Conservation (phyloP, 2,329 filamentous ascomycete genomes). For the Cladophialophora carrionii region DNA sequence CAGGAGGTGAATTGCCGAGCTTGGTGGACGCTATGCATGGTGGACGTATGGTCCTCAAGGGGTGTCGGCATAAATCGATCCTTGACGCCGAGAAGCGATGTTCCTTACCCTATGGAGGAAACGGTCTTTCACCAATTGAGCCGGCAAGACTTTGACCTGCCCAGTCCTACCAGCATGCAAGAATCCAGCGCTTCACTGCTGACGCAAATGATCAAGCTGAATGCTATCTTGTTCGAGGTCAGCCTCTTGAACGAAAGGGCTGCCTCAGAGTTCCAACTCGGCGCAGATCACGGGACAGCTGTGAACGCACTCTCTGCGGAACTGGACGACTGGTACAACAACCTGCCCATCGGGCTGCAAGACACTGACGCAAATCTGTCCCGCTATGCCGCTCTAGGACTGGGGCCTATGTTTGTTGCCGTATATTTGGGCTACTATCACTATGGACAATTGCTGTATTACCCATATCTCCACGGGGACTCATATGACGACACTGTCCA, state of each 20-base stretch:
- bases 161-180: conserved; percentile 21
- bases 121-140: conserved; percentile 41
- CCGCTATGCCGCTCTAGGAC: conserved; percentile 45
- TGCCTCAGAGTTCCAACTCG: conserved; percentile 34
- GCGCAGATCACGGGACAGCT: conserved; percentile 17
- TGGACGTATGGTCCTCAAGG: conserved; percentile 48
- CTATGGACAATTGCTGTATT: conserved; percentile 54
- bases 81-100: conserved; percentile 38
- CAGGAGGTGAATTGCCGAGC: conserved; percentile 46
- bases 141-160: conserved; percentile 13
- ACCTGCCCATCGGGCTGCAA: conserved; percentile 44
- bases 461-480: conserved; percentile 50
- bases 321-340: conserved; percentile 45
- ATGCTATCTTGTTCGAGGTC: conserved; percentile 48
- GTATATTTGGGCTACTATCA: conserved; percentile 55
- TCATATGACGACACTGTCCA: conserved; percentile 24
- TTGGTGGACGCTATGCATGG: conserved; percentile 51
- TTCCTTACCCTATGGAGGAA: conserved; percentile 47
- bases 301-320: conserved; percentile 43
- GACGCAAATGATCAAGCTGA: conserved; percentile 47
- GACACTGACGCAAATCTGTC: conserved; percentile 49
- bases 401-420: conserved; percentile 51
- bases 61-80: conserved; percentile 45
- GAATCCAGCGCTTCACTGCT: conserved; percentile 24
- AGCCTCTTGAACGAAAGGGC: conserved; percentile 47